phyloP scores from a whole-genome alignment of 225 moss, liverwort and hornwort genomes.

The Polytrichum formosum region DNA sequence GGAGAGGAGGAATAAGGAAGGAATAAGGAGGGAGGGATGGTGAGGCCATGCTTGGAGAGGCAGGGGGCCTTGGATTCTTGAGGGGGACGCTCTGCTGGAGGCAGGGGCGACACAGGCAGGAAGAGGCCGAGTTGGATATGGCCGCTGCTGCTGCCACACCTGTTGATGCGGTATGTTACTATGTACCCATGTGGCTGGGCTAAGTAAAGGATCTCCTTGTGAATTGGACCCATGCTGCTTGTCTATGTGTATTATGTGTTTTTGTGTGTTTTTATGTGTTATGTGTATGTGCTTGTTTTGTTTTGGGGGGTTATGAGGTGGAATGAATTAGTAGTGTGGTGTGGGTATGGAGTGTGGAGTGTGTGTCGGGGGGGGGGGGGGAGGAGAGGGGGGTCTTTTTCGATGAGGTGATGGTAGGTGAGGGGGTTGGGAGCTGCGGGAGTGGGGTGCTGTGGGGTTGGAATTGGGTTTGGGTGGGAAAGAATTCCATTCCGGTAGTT shows the following conservation, averaged over 20 bases:
- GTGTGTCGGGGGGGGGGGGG: not conserved
- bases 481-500: constrained; percentile 11
- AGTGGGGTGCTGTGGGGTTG: constrained; percentile 1
- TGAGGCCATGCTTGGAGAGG: not conserved
- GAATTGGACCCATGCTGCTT: not conserved
- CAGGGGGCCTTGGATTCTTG: constrained; percentile 2
- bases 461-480: constrained; percentile 9
- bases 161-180: constrained; percentile 47
- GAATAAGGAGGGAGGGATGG: not conserved
- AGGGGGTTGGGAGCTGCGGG: constrained; percentile 20
- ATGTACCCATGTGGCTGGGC: not conserved
- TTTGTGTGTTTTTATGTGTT: not conserved
- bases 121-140: constrained; percentile 28
- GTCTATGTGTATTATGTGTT: not conserved
- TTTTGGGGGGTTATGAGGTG: not conserved
- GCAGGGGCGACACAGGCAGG: not conserved
- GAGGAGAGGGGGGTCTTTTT: not conserved
- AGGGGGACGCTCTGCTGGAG: constrained; percentile 2
- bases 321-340: constrained; percentile 22
- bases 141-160: constrained; percentile 38
- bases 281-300: not conserved
- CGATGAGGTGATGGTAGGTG: not conserved
- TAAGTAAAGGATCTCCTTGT: not conserved
- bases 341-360: not conserved
- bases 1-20: too few relatives aligned